phyloP scores from a whole-genome alignment of 2,329 filamentous ascomycete species.

The Talaromyces islandicus region DNA sequence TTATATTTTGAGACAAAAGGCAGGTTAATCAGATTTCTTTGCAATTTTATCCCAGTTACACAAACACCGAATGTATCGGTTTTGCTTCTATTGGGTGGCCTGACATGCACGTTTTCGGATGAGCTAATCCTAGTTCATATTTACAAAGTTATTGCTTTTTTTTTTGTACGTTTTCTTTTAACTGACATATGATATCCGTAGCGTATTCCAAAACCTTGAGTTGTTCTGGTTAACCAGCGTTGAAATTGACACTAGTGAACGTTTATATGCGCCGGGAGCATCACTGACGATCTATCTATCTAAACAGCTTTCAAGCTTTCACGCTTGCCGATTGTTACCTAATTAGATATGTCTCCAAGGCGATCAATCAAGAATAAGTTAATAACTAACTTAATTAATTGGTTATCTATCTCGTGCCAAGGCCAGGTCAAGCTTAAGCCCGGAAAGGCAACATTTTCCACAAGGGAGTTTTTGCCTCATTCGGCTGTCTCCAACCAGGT shows the following conservation, averaged over 20 bases:
- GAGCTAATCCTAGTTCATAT: not conserved
- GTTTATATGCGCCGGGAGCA: not conserved
- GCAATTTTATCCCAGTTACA: not conserved
- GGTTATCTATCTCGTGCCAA: not conserved
- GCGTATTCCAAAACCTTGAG: not conserved
- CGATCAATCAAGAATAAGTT: not conserved
- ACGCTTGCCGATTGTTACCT: not conserved
- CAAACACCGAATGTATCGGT: not conserved
- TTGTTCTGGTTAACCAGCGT: not conserved
- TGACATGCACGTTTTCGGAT: not conserved
- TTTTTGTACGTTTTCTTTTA: not conserved
- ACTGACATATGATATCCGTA: not conserved
- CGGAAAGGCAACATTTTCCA: not conserved
- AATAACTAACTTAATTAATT: not conserved
- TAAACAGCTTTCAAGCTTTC: not conserved
- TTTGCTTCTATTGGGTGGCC: too few relatives aligned
- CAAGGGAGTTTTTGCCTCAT: not conserved
- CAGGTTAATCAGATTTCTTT: not conserved
- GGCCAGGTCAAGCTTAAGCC: not conserved
- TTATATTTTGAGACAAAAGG: conserved; percentile 8
- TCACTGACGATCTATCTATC: not conserved
- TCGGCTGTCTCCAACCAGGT: not conserved
- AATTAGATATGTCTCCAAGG: not conserved
- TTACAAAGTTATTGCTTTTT: not conserved
- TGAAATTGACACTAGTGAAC: not conserved